Conservation (phyloP, 2,329 filamentous ascomycete genomes). For the Endothia cerciana region DNA sequence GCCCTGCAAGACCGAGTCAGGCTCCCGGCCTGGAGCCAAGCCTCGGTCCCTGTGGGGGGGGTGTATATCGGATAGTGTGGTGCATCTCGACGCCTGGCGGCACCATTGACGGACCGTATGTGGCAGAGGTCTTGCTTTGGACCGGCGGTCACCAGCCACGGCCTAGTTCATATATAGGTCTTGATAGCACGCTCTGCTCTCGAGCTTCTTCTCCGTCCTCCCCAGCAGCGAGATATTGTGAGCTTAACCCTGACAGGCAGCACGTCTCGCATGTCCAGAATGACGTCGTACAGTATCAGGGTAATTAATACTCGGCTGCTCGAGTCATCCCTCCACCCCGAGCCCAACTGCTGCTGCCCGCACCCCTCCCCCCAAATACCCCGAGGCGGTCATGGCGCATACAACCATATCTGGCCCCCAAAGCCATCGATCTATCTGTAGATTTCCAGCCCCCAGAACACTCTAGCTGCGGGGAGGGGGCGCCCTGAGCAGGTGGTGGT, state of each 20-base stretch:
- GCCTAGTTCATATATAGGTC: neutral
- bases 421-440: neutral
- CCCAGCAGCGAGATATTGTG: neutral
- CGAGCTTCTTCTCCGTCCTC: neutral
- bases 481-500: neutral
- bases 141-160: neutral
- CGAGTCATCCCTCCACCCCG: neutral
- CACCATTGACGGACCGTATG: neutral
- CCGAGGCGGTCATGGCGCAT: too few relatives aligned
- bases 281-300: neutral
- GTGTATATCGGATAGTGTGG: too few relatives aligned
- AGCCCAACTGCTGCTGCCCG: neutral
- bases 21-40: too few relatives aligned
- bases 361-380: too few relatives aligned
- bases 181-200: neutral
- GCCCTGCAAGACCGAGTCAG: too few relatives aligned
- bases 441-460: neutral
- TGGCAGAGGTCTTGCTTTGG: neutral
- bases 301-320: neutral
- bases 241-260: neutral
- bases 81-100: neutral
- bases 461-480: neutral
- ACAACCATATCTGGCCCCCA: neutral
- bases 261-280: neutral
- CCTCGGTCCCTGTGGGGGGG: too few relatives aligned